phyloP scores from a whole-genome alignment of 306 rosid species.

The Medicago arabica region DNA sequence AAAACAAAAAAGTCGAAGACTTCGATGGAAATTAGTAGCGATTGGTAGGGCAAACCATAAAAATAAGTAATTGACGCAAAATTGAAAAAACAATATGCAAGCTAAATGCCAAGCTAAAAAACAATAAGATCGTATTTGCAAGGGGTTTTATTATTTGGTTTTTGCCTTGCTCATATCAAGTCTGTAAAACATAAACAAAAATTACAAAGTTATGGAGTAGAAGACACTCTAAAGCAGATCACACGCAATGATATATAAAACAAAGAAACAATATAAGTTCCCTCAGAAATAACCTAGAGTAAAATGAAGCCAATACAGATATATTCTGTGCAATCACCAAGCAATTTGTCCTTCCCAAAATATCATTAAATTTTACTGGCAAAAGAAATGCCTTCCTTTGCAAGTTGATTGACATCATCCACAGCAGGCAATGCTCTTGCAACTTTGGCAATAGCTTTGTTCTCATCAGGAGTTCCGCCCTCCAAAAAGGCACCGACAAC shows the following conservation, averaged over 20 bases:
- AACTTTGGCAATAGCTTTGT: constrained; percentile 89
- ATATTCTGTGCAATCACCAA: constrained; percentile 34
- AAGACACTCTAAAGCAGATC: neutral
- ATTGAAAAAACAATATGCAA: neutral
- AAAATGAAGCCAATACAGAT: constrained; percentile 3
- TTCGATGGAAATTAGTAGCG: no score
- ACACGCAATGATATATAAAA: neutral
- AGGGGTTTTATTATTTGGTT: neutral
- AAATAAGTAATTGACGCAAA: no score
- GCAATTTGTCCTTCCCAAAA: constrained; percentile 25
- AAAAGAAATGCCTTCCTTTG: constrained; percentile 80
- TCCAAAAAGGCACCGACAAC: constrained; percentile 83
- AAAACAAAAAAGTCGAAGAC: no score
- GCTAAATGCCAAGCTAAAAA: neutral
- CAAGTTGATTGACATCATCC: constrained; percentile 62
- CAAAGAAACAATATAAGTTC: constrained; percentile 1
- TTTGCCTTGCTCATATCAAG: neutral
- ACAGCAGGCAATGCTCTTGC: constrained; percentile 80
- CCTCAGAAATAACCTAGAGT: constrained; percentile 1
- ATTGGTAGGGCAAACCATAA: no score
- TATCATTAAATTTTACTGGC: constrained; percentile 65
- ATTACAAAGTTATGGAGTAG: neutral
- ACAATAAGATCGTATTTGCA: neutral
- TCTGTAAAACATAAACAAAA: neutral
- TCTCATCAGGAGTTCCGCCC: constrained; percentile 83